These are phyloP conservation scores for Xylaria sp. DNA, from an alignment of 2,329 filamentous ascomycete species.

Conservation along the genomic window DNA sequence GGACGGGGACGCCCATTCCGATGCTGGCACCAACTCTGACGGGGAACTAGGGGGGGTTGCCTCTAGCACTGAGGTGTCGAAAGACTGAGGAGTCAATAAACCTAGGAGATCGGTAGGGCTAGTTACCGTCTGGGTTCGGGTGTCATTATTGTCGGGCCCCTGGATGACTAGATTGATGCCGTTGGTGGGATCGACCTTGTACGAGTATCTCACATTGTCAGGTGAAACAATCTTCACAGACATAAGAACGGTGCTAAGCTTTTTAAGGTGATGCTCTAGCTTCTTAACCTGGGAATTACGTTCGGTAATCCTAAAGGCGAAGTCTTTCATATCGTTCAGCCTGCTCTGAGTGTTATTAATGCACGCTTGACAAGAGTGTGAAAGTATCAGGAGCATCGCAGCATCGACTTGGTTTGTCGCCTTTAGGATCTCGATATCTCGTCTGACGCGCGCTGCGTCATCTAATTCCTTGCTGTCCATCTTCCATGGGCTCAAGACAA, in stretches of 20 bases:
- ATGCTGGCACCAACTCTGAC: too few relatives aligned
- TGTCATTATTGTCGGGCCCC: neutral
- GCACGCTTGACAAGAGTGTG: constrained; percentile 4
- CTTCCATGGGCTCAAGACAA: neutral
- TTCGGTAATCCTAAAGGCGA: neutral
- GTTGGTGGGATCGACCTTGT: neutral
- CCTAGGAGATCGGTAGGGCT: constrained; percentile 3
- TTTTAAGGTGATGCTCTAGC: constrained; percentile 1
- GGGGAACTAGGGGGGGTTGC: neutral
- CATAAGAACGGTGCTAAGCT: neutral
- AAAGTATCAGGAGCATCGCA: neutral
- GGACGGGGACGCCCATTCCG: neutral
- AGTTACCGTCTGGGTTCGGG: neutral
- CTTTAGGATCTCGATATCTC: neutral
- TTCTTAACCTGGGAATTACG: neutral
- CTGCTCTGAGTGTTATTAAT: neutral
- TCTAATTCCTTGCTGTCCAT: neutral
- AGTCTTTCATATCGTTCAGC: neutral
- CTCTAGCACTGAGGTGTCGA: neutral
- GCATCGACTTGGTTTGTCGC: neutral
- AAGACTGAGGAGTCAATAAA: neutral
- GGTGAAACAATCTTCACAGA: neutral
- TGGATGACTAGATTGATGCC: neutral
- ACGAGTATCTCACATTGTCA: neutral
- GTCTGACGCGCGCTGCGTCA: neutral